Evolutionary conservation across 2,329 filamentous ascomycete species (phyloP).

Genomic region (Alternaria angustiovoidea): DNA sequence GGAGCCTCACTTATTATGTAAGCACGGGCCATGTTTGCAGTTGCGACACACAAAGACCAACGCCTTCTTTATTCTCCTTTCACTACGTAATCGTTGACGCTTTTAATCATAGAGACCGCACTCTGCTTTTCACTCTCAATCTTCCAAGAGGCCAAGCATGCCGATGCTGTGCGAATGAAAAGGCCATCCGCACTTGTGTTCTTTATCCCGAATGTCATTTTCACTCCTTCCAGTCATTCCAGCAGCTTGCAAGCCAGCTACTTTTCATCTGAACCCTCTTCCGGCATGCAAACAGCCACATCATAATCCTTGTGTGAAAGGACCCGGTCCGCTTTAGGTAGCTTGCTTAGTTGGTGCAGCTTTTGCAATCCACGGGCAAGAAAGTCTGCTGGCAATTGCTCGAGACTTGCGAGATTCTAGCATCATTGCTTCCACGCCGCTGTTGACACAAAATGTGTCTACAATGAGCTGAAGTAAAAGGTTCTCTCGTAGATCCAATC

Average conservation of each 20-base stretch:
- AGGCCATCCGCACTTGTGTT: background rate
- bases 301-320: background rate
- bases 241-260: background rate
- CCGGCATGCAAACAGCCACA: background rate
- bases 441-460: too few relatives aligned
- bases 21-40: constrained; percentile 5
- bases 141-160: background rate
- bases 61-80: background rate
- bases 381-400: background rate
- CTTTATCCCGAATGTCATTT: too few relatives aligned
- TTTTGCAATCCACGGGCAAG: background rate
- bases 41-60: background rate
- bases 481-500: too few relatives aligned
- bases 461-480: too few relatives aligned
- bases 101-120: background rate
- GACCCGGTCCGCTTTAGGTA: too few relatives aligned
- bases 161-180: background rate
- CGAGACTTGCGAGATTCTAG: too few relatives aligned
- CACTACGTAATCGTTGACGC: background rate
- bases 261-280: too few relatives aligned
- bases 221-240: background rate
- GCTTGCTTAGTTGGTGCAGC: background rate
- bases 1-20: constrained; percentile 29
- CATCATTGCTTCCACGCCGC: too few relatives aligned
- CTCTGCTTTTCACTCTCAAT: background rate